Base-by-base conservation (phyloP, 2,329 filamentous ascomycete genomes). In the Fusarium chlamydosporum region DNA sequence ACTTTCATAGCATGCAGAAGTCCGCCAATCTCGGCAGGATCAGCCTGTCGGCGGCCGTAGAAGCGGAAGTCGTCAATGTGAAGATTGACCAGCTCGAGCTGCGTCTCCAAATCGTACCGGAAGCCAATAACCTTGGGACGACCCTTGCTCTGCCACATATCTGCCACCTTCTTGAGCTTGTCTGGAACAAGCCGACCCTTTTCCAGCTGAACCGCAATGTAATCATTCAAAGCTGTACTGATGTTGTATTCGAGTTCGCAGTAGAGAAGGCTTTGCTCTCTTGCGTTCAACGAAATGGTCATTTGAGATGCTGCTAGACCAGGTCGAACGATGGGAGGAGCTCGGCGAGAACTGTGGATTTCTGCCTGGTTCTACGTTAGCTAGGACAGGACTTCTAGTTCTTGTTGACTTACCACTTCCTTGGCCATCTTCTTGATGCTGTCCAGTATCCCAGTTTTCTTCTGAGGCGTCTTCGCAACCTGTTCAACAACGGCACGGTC, bases 31-130 rank as follows among this genome's bases (percentile, higher is more conserved):
- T 84, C 81, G 4, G 79, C 71, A 0, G 77, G 74, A 47, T 82
- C 79, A 27, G 79, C 78, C 56, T 85, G 81, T 11, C 79, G 77
- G 4, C 80, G 80, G 33, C 85, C 85, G 70, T 85, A 84, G 76
- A 89, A 89, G 34, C 81, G 82, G 71, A 89, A 89, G 23, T 84
- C 81, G 11, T 82, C 75, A 29, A 82, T 73, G 66, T 89, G 86
- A 10, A 84, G 73, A 16, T 75, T 72, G 23, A 88, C 75, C 12
- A 89, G 81, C 12, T 87, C 84, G n/a, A 89, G 72, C 76, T 89
- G 87, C 1, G 86, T 88, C 77, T 88, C 86, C 4, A 88, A 75
- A 62, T 89, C 86, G 74, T 86, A 89, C 18, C 85, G 84, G 74
- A 88, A 89, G 13, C 84, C 84, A 23, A 86, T 76, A 10, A 89